Evolutionary conservation across 202 grass and related monocot genomes (phyloP).

Genomic region (Carex sylvatica): DNA sequence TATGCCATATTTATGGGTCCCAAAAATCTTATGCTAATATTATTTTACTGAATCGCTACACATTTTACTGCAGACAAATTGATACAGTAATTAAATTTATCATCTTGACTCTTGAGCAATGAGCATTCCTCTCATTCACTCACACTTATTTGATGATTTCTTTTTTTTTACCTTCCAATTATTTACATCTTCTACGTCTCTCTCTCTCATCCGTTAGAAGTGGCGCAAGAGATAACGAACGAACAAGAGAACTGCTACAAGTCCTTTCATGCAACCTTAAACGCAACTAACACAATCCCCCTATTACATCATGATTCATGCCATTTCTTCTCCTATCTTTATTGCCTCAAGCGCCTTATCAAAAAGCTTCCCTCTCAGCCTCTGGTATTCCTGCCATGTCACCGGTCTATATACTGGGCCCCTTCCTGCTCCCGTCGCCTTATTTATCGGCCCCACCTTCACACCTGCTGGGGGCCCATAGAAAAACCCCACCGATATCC

Average conservation of each 20-base stretch:
- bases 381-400: constrained; percentile 61
- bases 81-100: background rate
- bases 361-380: constrained; percentile 27
- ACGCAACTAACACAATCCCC: constrained; percentile 17
- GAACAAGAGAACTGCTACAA: constrained; percentile 31
- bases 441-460: constrained; percentile 38
- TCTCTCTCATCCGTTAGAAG: constrained; percentile 15
- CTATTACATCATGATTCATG: background rate
- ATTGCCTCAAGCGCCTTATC: constrained; percentile 25
- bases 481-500: constrained; percentile 63
- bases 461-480: constrained; percentile 40
- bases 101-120: background rate
- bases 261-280: constrained; percentile 33
- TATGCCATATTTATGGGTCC: background rate
- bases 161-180: background rate
- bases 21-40: background rate
- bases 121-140: background rate
- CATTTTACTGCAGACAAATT: constrained; percentile 1
- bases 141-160: constrained; percentile 16
- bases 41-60: background rate
- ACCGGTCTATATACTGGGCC: constrained; percentile 37
- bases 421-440: background rate
- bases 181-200: background rate
- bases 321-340: background rate
- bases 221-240: constrained; percentile 1